Conservation (phyloP, 805 yeast genomes). For the Cyberlindnera veronae region DNA sequence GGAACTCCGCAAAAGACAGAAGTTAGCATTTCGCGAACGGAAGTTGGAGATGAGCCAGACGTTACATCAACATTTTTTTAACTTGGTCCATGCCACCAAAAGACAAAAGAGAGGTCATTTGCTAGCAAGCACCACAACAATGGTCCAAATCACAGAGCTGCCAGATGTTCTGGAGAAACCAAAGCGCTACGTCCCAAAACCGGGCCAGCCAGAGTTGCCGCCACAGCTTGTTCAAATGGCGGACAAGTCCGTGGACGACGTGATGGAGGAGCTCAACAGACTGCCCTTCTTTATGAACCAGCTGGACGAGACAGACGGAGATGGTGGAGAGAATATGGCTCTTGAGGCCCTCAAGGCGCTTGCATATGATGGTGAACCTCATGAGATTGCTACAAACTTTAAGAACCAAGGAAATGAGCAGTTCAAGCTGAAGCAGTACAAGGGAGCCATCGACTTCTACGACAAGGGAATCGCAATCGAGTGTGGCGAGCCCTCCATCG, state of each 20-base stretch:
- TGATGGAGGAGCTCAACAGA: constrained; percentile 71
- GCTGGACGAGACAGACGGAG: constrained; percentile 72
- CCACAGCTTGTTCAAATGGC: constrained; percentile 70
- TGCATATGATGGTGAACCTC: constrained; percentile 94
- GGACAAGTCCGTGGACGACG: constrained; percentile 69
- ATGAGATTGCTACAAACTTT: constrained; percentile 85
- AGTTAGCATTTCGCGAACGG: no score
- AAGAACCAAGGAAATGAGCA: constrained; percentile 92
- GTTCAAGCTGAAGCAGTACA: constrained; percentile 65
- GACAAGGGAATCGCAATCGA: constrained; percentile 74
- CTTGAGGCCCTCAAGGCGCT: constrained; percentile 88
- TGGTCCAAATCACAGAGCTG: constrained; percentile 19
- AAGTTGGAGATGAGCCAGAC: neutral
- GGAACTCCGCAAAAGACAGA: no score
- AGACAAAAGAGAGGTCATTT: no score
- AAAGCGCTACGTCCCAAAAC: constrained; percentile 42
- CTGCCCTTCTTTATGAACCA: constrained; percentile 94
- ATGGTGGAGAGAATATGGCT: constrained; percentile 67
- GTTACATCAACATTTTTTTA: neutral
- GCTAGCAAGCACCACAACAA: neutral
- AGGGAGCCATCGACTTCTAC: constrained; percentile 74
- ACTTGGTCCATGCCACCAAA: no score
- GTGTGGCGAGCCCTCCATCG: constrained; percentile 52
- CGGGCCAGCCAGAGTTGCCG: constrained; percentile 69
- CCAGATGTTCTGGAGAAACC: constrained; percentile 22